These are phyloP conservation scores for Botryotinia convoluta DNA, from an alignment of 2,329 filamentous ascomycete species.

Conservation along the genomic window DNA sequence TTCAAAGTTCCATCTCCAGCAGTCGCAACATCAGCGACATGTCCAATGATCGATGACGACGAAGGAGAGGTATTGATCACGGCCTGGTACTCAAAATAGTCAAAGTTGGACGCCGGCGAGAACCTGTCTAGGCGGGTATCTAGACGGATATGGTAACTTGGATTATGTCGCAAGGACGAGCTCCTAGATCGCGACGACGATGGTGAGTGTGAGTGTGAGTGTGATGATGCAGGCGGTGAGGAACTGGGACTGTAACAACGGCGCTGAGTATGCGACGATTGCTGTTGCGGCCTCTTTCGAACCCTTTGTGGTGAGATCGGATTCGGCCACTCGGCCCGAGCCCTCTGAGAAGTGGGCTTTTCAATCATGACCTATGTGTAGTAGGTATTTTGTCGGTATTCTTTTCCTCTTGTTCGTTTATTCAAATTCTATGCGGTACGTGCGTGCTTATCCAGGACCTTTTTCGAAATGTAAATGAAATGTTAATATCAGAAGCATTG, in stretches of 20 bases:
- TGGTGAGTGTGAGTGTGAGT: conserved; percentile 9
- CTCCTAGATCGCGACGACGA: conserved; percentile 3
- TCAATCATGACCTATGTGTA: conserved; percentile 16
- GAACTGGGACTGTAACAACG: conserved; percentile 16
- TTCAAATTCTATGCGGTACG: conserved; percentile 5
- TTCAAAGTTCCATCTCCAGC: neutral
- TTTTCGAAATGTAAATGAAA: conserved; percentile 12
- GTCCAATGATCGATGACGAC: conserved; percentile 7
- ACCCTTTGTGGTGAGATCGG: conserved; percentile 15
- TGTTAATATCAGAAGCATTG: conserved; percentile 20
- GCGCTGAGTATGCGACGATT: conserved; percentile 12
- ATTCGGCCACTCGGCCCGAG: conserved; percentile 20
- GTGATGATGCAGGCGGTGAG: conserved; percentile 15
- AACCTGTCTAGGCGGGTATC: conserved; percentile 6
- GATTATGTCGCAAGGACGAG: neutral
- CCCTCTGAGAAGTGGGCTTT: conserved; percentile 10
- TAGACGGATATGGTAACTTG: conserved; percentile 12
- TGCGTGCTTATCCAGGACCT: conserved; percentile 13
- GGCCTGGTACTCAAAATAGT: conserved; percentile 14
- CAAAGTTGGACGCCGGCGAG: conserved; percentile 1
- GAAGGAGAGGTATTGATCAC: neutral
- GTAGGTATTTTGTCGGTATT: neutral
- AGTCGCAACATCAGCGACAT: neutral
- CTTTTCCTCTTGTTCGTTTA: conserved; percentile 1
- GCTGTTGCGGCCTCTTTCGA: conserved; percentile 16